Base-by-base conservation (phyloP, 306 rosid genomes). In the Cicer yamashitae region DNA sequence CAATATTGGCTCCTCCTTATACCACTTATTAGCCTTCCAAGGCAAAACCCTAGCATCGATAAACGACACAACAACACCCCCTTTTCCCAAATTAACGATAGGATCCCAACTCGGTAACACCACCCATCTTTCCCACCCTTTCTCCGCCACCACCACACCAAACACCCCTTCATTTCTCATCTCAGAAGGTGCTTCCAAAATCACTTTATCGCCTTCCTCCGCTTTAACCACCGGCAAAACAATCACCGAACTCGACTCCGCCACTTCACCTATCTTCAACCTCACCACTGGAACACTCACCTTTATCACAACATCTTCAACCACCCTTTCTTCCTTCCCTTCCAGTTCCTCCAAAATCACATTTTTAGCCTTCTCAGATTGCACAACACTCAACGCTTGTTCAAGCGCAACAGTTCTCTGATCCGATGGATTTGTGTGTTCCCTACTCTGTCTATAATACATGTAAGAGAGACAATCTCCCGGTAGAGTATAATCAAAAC, bases 81-180 rank as follows among this genome's bases (percentile, higher is more conserved):
- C 98, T 39, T 76, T 79, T 2, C 74, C 87, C 20, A 91, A n/a
- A 6, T 38, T 63, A 44, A 53, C 81, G 61, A 91, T 47, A 0
- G 97, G 87, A 37, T 81, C 90, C 97, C 98, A 94, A 37, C 73
- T 73, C 0, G 97, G 98, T 81, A 94, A 70, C 58, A 78, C 97
- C 61, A 90, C 93, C 98, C 98, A 91, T 72, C 90, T 82, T 30
- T 76, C 71, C 98, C 98, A 94, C 70, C 82, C 96, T n/a, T 94
- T 87, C 53, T 94, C 97, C 2, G 92, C 88, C 76, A 67, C 86
- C 79, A 92, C 93, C 47, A 91, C 89, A 1, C 96, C 93, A 18
- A 94, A 92, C 53, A 73, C 85, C 3, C 97, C 98, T 14, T 84
- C 85, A 4, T 79, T 80, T 59, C 56, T 84, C 17, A 88, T 62